These are phyloP conservation scores for Cyclocybe aegerita DNA, from an alignment of 768 basidiomycete genomes.

Conservation along the genomic window DNA sequence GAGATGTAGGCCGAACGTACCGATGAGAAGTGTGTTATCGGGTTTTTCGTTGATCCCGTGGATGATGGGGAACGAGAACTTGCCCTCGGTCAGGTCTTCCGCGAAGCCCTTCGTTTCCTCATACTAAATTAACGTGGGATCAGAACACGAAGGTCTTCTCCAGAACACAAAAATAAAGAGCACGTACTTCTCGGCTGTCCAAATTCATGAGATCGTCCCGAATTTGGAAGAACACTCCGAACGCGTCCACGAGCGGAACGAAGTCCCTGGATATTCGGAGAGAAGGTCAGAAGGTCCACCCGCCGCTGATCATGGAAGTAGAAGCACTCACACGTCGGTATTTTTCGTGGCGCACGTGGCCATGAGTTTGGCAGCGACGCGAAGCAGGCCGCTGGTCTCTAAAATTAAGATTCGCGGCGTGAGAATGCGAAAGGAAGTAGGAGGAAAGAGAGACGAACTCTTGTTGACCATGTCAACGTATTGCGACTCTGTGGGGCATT, in stretches of 20 bases:
- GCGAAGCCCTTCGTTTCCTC: conserved; percentile 74
- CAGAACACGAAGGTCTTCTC: background rate
- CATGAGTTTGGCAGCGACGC: too few species aligned
- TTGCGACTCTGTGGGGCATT: conserved; percentile 89
- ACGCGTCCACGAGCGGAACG: conserved; percentile 83
- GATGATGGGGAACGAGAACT: conserved; percentile 90
- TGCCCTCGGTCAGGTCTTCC: conserved; percentile 91
- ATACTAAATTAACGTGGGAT: conserved; percentile 48
- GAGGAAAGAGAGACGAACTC: conserved; percentile 46
- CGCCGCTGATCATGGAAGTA: too few species aligned
- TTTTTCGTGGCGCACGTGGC: too few species aligned
- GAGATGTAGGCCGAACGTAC: conserved; percentile 41
- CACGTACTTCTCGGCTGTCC: conserved; percentile 70
- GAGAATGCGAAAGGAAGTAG: background rate
- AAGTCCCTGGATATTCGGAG: conserved; percentile 55
- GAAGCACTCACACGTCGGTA: too few species aligned
- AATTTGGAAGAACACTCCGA: conserved; percentile 88
- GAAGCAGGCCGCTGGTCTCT: too few species aligned
- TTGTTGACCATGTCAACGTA: conserved; percentile 92
- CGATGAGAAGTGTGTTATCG: conserved; percentile 71
- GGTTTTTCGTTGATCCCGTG: conserved; percentile 75
- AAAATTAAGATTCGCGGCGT: too few species aligned
- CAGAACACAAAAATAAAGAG: background rate
- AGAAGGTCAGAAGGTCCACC: background rate
- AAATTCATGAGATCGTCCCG: conserved; percentile 92